Evolutionary conservation across 306 rosid species (phyloP).

Genomic region (Citrullus mucosospermus): DNA sequence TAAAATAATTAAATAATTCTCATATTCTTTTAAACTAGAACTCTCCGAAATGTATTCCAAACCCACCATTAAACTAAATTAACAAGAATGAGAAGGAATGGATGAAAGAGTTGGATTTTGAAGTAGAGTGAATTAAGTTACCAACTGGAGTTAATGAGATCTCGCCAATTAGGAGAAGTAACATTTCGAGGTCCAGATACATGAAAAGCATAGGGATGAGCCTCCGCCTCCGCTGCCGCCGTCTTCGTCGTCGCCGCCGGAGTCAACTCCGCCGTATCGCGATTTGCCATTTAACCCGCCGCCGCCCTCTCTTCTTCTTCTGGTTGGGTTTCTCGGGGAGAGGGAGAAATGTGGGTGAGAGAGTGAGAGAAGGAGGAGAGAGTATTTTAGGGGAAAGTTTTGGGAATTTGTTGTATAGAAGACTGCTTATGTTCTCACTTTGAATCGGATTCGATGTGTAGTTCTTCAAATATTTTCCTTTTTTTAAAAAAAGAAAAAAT

Average conservation of each 20-base stretch:
- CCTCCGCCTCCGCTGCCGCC: conserved; percentile 9
- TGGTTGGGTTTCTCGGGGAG: conserved; percentile 18
- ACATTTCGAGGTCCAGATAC: conserved; percentile 90
- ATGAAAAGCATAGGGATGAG: conserved; percentile 80
- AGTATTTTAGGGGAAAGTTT: neutral
- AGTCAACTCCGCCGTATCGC: conserved; percentile 1
- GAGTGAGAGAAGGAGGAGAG: neutral
- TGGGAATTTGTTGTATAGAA: conserved; percentile 1
- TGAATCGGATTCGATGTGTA: conserved; percentile 24
- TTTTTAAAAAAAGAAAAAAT: neutral
- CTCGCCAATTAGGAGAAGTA: conserved; percentile 68
- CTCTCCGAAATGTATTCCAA: too few relatives aligned
- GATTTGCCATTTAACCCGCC: conserved; percentile 25
- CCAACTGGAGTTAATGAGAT: conserved; percentile 74
- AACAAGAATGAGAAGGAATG: neutral
- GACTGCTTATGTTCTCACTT: neutral
- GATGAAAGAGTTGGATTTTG: neutral
- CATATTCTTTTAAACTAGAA: too few relatives aligned
- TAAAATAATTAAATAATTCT: too few relatives aligned
- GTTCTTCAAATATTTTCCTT: neutral
- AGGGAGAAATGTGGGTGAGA: neutral
- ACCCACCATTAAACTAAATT: too few relatives aligned
- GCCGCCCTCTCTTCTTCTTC: neutral
- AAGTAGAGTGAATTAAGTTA: conserved; percentile 27
- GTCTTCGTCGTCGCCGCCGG: conserved; percentile 3